phyloP scores from a whole-genome alignment of 768 basidiomycete species.

The Ramaria rubella region DNA sequence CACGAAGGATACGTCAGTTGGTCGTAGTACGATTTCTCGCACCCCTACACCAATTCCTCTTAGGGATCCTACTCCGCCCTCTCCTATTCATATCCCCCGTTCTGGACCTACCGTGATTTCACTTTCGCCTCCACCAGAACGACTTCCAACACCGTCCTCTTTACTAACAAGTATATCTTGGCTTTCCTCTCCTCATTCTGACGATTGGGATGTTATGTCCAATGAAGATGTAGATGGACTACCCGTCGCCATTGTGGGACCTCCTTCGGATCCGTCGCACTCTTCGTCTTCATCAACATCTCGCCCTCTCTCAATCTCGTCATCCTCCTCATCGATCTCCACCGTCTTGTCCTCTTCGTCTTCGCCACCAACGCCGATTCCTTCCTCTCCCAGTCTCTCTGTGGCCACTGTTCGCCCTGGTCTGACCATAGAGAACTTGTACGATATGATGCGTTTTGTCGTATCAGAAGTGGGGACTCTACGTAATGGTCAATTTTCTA shows the following conservation, averaged over 20 bases:
- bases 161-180: constrained; percentile 34
- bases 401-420: constrained; percentile 27
- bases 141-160: constrained; percentile 36
- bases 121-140: constrained; percentile 38
- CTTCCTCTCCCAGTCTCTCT: constrained; percentile 14
- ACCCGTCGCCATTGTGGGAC: constrained; percentile 23
- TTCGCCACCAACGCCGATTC: constrained; percentile 33
- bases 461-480: constrained; percentile 54
- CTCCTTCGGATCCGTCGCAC: constrained; percentile 26
- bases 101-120: constrained; percentile 10
- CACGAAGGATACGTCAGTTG: constrained; percentile 38
- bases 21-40: constrained; percentile 31
- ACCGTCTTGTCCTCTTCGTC: constrained; percentile 26
- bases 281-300: constrained; percentile 26
- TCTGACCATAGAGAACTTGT: constrained; percentile 38
- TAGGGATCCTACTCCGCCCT: constrained; percentile 22
- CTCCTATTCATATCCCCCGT: constrained; percentile 12
- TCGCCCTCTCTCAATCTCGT: constrained; percentile 21
- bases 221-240: constrained; percentile 15
- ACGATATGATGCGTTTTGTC: constrained; percentile 50
- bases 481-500: constrained; percentile 53
- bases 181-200: constrained; percentile 64
- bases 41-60: constrained; percentile 13
- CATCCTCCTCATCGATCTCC: constrained; percentile 25
- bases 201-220: constrained; percentile 47